Percentiles rank a stretch among this genome's conserved stretches.
Evolutionary conservation across 345 rosid species (phyloP).

Genomic region (Linum usitatissimum): DNA sequence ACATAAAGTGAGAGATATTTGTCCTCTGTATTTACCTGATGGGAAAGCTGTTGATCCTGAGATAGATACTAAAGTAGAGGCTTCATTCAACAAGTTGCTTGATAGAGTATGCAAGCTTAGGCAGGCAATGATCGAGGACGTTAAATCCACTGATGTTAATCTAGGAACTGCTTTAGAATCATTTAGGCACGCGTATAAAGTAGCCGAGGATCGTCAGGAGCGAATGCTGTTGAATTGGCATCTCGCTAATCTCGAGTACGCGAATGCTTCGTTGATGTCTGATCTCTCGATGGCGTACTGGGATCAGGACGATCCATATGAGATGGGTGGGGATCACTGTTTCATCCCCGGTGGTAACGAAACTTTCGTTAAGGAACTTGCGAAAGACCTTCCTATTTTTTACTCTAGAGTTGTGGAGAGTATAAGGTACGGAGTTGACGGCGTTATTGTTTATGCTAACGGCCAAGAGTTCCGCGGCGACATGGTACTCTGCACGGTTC

Average conservation of each 20-base stretch:
- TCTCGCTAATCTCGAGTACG: constrained; percentile 85
- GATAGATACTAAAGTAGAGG: constrained; percentile 73
- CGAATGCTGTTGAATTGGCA: constrained; percentile 91
- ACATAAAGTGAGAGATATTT: constrained; percentile 90
- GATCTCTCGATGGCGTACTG: constrained; percentile 89
- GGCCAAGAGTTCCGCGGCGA: constrained; percentile 75
- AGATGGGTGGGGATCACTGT: constrained; percentile 98
- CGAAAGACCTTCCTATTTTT: constrained; percentile 75
- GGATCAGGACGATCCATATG: constrained; percentile 99
- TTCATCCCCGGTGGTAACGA: constrained; percentile 93
- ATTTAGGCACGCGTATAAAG: constrained; percentile 61
- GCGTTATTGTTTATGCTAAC: constrained; percentile 58
- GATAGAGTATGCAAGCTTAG: constrained; percentile 96
- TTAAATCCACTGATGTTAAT: constrained; percentile 69
- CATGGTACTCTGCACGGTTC: constrained; percentile 86
- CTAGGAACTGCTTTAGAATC: constrained; percentile 86
- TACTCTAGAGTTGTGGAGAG: constrained; percentile 63
- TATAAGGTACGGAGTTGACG: constrained; percentile 67
- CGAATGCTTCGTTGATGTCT: constrained; percentile 82
- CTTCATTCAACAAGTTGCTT: constrained; percentile 69
- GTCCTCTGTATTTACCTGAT: constrained; percentile 79
- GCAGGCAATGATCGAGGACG: constrained; percentile 90
- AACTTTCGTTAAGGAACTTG: constrained; percentile 72
- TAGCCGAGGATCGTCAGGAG: constrained; percentile 70
- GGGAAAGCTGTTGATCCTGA: constrained; percentile 68